Evolutionary conservation across 2,329 filamentous ascomycete genomes (phyloP), one percentile per base, ranked within the genome.

Genomic region (Aspergillus sp.): DNA sequence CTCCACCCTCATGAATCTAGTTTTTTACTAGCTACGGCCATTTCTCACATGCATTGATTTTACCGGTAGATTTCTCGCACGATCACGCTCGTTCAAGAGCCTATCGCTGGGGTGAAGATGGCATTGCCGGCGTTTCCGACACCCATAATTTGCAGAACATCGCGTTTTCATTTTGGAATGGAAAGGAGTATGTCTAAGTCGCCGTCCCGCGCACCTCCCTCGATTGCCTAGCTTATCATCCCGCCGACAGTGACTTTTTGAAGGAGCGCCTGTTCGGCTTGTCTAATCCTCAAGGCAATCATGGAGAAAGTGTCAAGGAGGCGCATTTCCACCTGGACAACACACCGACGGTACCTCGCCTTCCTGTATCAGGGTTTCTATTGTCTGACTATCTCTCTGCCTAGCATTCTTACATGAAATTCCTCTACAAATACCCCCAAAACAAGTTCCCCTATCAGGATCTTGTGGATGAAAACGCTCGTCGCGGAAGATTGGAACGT

Each of bases 341-440:
- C 75, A 96, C 91, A 29, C 94, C 94, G 59, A 86, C 86, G 57
- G 84, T 85, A 75, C 62, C 76, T 70, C 26, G 7, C 14, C 22
- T 49, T 24, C 22, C 9, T 14, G 11, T 16, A n/a, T 16, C 7
- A n/a, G 24, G 12, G 18, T 32, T 47, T 4, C 2, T 5, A 18
- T 20, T 11, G 7, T 36, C 45, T 31, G 49, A 32, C 58, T 20
- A 20, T 46, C 20, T 49, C n/a, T 29, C 1, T 11, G 22, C 6
- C 45, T 24, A 93, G 90, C 93, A 97, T 78, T 96, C 94, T 29
- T 98, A 98, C 81, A 98, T 98, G 94, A 98, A 98, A 77, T 96
- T 88, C 72, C 88, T 98, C 67, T 98, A 98, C 85, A 98, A 98
- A 78, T 96, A 97, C 70, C 95, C 95, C 0, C 94, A 98, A 78